phyloP scores from a whole-genome alignment of 768 basidiomycete genomes.

The Tylopilus vinaceipallidus region DNA sequence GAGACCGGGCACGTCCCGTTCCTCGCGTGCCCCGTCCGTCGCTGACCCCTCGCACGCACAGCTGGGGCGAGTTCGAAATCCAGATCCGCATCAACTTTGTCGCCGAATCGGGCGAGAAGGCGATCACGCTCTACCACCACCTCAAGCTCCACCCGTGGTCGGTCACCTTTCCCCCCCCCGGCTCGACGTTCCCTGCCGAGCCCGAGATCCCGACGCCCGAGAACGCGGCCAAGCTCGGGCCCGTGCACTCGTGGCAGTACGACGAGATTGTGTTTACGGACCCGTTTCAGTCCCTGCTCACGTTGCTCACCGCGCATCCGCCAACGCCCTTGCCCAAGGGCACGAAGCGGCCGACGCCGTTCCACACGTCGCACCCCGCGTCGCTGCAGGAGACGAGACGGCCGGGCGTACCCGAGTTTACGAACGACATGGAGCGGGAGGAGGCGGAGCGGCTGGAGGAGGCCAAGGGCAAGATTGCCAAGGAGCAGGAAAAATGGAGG shows the following conservation, averaged over 20 bases:
- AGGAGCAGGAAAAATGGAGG: constrained; percentile 76
- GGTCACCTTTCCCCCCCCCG: constrained; percentile 29
- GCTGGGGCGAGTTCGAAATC: constrained; percentile 99
- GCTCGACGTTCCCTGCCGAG: constrained; percentile 37
- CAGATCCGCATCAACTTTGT: constrained; percentile 90
- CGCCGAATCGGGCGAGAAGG: constrained; percentile 87
- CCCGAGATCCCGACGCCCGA: constrained; percentile 69
- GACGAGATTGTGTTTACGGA: constrained; percentile 97
- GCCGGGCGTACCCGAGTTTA: constrained; percentile 80
- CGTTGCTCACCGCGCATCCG: constrained; percentile 74
- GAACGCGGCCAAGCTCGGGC: constrained; percentile 62
- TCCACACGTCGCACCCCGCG: constrained; percentile 58
- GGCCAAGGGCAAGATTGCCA: constrained; percentile 65
- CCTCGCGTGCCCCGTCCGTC: no score
- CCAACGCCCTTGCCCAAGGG: constrained; percentile 76
- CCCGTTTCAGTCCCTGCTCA: constrained; percentile 84
- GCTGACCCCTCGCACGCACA: constrained; percentile 27
- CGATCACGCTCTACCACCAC: constrained; percentile 84
- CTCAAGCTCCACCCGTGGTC: constrained; percentile 95
- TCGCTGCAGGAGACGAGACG: constrained; percentile 64
- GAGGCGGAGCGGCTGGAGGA: constrained; percentile 79
- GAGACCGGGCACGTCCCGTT: constrained; percentile 76
- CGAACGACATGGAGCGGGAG: constrained; percentile 78
- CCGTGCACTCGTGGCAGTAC: constrained; percentile 97
- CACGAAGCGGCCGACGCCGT: constrained; percentile 61